phyloP scores from a whole-genome alignment of 345 rosid genomes.

The Brassica carinata region DNA sequence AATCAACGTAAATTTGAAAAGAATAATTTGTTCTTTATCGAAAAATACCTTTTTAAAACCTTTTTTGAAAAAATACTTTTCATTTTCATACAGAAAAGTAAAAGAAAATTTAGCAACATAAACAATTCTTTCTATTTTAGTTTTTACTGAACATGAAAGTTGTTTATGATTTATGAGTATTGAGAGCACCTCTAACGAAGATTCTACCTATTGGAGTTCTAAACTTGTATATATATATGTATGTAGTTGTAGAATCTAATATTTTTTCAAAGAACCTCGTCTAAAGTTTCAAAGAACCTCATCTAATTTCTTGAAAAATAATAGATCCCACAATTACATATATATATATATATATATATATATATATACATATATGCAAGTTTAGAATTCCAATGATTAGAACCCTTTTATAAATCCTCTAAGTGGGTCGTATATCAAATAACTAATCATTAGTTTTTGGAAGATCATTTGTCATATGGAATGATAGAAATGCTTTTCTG shows the following conservation, averaged over 20 bases:
- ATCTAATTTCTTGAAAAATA: too few species aligned
- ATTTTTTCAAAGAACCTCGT: too few species aligned
- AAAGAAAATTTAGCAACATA: not conserved
- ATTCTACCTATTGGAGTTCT: too few species aligned
- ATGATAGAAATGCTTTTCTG: not conserved
- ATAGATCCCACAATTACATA: too few species aligned
- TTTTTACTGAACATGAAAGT: not conserved
- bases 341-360: too few species aligned
- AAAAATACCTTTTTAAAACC: not conserved
- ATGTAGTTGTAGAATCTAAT: too few species aligned
- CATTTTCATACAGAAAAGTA: not conserved
- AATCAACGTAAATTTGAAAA: not conserved
- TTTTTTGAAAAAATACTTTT: not conserved
- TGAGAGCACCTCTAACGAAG: too few species aligned
- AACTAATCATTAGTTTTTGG: not conserved
- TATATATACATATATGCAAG: too few species aligned
- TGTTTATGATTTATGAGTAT: not conserved
- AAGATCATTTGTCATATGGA: not conserved
- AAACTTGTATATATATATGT: too few species aligned
- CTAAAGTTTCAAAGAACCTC: too few species aligned
- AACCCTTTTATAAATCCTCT: too few species aligned
- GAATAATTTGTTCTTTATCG: not conserved
- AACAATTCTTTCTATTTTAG: not conserved
- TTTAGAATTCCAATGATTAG: too few species aligned
- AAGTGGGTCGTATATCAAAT: not conserved